phyloP scores from a whole-genome alignment of 768 basidiomycete genomes.

The Hypsizygus marmoreus region DNA sequence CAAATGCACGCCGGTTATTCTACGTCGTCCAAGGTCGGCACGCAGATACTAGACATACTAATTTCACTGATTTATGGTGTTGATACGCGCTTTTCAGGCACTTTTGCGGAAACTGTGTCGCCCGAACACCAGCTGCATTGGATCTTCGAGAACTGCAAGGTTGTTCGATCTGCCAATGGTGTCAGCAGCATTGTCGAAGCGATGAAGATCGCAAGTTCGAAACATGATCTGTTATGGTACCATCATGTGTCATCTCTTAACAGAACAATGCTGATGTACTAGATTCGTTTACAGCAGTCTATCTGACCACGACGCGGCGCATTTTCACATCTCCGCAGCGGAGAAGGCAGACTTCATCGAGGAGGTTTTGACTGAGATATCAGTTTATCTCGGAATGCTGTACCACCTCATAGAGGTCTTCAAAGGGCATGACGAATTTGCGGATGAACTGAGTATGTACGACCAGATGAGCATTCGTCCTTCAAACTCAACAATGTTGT shows the following conservation, averaged over 20 bases:
- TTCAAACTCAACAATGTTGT: conserved; percentile 6
- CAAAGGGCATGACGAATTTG: conserved; percentile 92
- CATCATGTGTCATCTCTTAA: not conserved
- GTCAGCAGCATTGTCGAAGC: conserved; percentile 82
- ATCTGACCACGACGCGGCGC: conserved; percentile 72
- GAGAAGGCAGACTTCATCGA: conserved; percentile 83
- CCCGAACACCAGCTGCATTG: conserved; percentile 95
- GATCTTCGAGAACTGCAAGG: conserved; percentile 92
- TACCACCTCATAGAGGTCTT: conserved; percentile 95
- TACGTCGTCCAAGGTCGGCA: conserved; percentile 88
- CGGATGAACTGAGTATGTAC: conserved; percentile 90
- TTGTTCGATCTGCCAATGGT: conserved; percentile 83
- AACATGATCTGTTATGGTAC: conserved; percentile 83
- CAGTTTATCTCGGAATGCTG: conserved; percentile 91
- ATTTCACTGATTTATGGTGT: not conserved
- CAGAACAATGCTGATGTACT: conserved; percentile 8
- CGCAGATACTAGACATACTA: too few relatives aligned
- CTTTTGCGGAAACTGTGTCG: conserved; percentile 87
- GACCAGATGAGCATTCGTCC: not conserved
- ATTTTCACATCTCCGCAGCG: conserved; percentile 65
- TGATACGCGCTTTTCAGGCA: conserved; percentile 49
- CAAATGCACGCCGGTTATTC: conserved; percentile 82
- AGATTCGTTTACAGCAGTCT: conserved; percentile 54
- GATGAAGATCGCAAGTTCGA: conserved; percentile 85
- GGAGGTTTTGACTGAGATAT: conserved; percentile 89